Percentiles rank a stretch among this genome's conserved stretches.
phyloP scores from a whole-genome alignment of 805 yeast species.

The Starmera amethionina region DNA sequence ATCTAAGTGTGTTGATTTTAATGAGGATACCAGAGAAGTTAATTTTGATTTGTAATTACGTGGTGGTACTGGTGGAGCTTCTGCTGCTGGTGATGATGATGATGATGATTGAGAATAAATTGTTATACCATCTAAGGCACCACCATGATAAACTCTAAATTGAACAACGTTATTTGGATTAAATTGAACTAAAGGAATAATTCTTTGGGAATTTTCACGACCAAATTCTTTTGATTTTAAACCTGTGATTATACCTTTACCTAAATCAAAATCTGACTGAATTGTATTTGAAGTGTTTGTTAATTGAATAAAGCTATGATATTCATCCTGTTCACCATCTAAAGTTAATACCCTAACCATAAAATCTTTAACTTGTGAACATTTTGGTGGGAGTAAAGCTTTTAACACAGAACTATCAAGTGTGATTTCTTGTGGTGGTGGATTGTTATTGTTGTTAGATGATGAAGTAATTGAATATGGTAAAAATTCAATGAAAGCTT shows the following conservation, averaged over 20 bases:
- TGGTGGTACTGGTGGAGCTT: constrained; percentile 35
- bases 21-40: constrained; percentile 14
- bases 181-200: constrained; percentile 21
- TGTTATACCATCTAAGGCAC: constrained; percentile 75
- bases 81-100: constrained; percentile 4
- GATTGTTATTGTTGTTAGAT: constrained; percentile 27
- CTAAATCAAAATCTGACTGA: constrained; percentile 29
- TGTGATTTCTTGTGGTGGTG: constrained; percentile 32
- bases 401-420: constrained; percentile 40
- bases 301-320: constrained; percentile 36
- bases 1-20: constrained; percentile 8
- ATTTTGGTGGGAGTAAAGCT: constrained; percentile 21
- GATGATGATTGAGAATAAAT: constrained; percentile 27
- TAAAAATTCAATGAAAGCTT: constrained; percentile 49
- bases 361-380: constrained; percentile 24
- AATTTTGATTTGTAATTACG: constrained; percentile 31
- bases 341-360: constrained; percentile 43
- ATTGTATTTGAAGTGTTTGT: constrained; percentile 8
- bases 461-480: constrained; percentile 48
- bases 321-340: constrained; percentile 49
- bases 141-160: constrained; percentile 63
- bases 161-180: constrained; percentile 31
- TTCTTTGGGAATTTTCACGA: constrained; percentile 14
- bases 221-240: constrained; percentile 28
- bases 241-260: constrained; percentile 28